Evolutionary conservation across 1,139 yeast species (phyloP).

Genomic region (Lodderomyces jiufengensis): DNA sequence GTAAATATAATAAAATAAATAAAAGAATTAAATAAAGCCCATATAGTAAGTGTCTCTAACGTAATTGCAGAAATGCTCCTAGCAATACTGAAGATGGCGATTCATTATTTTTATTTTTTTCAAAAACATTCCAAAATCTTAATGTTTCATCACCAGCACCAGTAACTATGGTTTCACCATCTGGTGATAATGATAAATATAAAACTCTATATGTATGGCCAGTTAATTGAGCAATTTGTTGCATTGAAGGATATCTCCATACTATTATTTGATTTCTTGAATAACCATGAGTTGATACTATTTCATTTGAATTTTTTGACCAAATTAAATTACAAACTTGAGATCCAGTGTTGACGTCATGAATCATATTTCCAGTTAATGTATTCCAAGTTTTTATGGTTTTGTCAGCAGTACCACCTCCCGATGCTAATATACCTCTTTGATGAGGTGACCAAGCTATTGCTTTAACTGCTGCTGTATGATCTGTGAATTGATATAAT

Average conservation of each 20-base stretch:
- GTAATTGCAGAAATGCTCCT: slow-evolving; percentile 75
- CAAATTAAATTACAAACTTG: slow-evolving; percentile 94
- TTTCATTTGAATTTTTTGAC: slow-evolving; percentile 88
- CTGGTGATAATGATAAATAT: slow-evolving; percentile 89
- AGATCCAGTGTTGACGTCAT: slow-evolving; percentile 88
- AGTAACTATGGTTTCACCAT: slow-evolving; percentile 95
- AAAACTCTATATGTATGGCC: slow-evolving; percentile 94
- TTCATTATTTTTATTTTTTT: slow-evolving; percentile 58
- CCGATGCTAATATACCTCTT: slow-evolving; percentile 87
- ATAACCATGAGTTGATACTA: slow-evolving; percentile 94
- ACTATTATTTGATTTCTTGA: slow-evolving; percentile 86
- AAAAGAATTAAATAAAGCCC: not conserved
- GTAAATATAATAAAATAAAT: not conserved
- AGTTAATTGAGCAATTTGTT: slow-evolving; percentile 86
- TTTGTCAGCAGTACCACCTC: slow-evolving; percentile 97
- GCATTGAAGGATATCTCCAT: slow-evolving; percentile 94
- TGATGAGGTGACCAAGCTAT: slow-evolving; percentile 98
- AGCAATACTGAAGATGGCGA: slow-evolving; percentile 63
- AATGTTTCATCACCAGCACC: slow-evolving; percentile 99
- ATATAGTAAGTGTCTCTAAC: slow-evolving; percentile 28
- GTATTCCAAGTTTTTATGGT: slow-evolving; percentile 93
- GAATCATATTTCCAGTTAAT: slow-evolving; percentile 65
- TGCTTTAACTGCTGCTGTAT: slow-evolving; percentile 94
- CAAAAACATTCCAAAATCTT: slow-evolving; percentile 90
- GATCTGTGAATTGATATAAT: slow-evolving; percentile 71